These are phyloP conservation scores for Neurospora pannonica DNA, from an alignment of 495 filamentous ascomycete species.

Conservation along the genomic window DNA sequence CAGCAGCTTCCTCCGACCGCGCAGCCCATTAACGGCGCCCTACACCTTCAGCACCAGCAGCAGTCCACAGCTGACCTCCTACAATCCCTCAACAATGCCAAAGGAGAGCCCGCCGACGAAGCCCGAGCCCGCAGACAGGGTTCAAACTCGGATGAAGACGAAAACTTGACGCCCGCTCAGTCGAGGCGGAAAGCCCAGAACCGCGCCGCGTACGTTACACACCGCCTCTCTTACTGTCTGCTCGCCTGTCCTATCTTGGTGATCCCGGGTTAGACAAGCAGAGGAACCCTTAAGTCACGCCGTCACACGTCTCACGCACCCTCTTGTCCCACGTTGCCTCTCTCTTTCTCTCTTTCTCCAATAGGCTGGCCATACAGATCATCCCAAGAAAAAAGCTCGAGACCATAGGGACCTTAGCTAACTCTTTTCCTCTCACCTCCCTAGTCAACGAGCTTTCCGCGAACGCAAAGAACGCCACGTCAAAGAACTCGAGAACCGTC, in stretches of 20 bases:
- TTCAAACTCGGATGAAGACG: constrained; percentile 46
- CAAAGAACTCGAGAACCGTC: constrained; percentile 81
- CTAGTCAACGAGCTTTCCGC: constrained; percentile 88
- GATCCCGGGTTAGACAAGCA: not conserved
- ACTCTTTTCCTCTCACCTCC: not conserved
- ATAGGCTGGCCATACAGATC: not conserved
- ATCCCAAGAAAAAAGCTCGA: not conserved
- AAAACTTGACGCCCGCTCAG: constrained; percentile 64
- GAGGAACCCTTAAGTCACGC: not conserved
- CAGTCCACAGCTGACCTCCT: constrained; percentile 22
- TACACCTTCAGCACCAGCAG: constrained; percentile 13
- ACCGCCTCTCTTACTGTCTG: constrained; percentile 3
- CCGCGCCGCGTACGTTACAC: constrained; percentile 73
- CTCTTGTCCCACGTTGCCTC: not conserved
- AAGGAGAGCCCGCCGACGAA: constrained; percentile 19
- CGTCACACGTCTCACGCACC: not conserved
- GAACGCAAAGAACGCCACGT: constrained; percentile 94
- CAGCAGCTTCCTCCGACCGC: constrained; percentile 11
- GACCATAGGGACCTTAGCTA: not conserved
- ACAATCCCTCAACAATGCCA: constrained; percentile 22
- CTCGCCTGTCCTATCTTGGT: not conserved
- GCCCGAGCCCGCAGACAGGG: constrained; percentile 33
- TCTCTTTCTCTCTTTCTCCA: not conserved
- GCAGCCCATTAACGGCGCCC: constrained; percentile 20
- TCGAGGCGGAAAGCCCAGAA: constrained; percentile 91